phyloP scores from a whole-genome alignment of 2,329 filamentous ascomycete species.

The Fusarium guadeloupense region DNA sequence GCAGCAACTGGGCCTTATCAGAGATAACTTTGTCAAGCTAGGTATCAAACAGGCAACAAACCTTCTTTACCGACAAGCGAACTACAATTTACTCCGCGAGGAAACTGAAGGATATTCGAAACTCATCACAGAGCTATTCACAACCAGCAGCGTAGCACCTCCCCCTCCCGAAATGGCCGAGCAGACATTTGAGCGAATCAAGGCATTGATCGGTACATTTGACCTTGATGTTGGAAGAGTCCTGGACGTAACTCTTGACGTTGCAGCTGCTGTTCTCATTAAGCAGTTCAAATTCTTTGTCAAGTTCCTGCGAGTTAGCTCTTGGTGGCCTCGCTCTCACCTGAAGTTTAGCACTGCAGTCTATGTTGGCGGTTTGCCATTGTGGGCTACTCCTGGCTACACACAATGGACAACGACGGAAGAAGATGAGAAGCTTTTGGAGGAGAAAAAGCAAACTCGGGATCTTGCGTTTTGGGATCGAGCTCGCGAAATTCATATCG shows the following conservation, averaged over 20 bases:
- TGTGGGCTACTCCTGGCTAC: conserved; percentile 83
- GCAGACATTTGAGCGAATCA: conserved; percentile 89
- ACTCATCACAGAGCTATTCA: conserved; percentile 93
- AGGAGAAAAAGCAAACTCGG: conserved; percentile 66
- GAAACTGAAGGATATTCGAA: conserved; percentile 98
- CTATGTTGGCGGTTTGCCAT: conserved; percentile 75
- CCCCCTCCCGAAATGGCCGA: conserved; percentile 80
- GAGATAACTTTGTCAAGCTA: conserved; percentile 83
- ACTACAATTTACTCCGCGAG: conserved; percentile 94
- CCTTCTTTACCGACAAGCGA: conserved; percentile 91
- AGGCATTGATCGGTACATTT: conserved; percentile 94
- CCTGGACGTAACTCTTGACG: conserved; percentile 92
- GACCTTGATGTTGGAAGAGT: conserved; percentile 96
- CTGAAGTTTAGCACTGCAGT: conserved; percentile 53
- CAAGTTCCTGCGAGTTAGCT: conserved; percentile 88
- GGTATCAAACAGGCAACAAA: conserved; percentile 92
- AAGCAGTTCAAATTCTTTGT: conserved; percentile 95
- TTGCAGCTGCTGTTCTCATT: conserved; percentile 92
- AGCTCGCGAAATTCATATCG: conserved; percentile 78
- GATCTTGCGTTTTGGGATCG: conserved; percentile 84
- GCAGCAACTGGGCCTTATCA: conserved; percentile 79
- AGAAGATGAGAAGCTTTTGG: conserved; percentile 71
- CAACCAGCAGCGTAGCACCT: conserved; percentile 78
- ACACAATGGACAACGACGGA: conserved; percentile 70
- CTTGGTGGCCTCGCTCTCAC: conserved; percentile 89